Evolutionary conservation across 257 asterid species (phyloP).

Genomic region (Henckelia pumila): DNA sequence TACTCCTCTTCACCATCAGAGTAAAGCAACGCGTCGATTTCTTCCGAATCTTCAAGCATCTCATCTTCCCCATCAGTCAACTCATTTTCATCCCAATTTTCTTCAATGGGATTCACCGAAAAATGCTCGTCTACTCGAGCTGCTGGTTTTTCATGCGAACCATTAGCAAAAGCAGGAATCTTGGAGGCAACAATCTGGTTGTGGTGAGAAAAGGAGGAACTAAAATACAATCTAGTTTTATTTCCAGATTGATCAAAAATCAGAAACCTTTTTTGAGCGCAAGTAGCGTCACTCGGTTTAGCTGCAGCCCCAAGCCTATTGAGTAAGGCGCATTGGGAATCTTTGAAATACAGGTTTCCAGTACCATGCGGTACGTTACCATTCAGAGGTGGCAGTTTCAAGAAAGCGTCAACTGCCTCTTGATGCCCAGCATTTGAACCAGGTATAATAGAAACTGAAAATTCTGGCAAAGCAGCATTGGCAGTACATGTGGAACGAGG

Average conservation of each 20-base stretch:
- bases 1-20: conserved; percentile 54
- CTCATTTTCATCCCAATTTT: conserved; percentile 39
- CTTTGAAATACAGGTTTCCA: conserved; percentile 24
- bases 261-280: conserved; percentile 48
- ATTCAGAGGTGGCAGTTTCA: conserved; percentile 20
- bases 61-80: conserved; percentile 47
- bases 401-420: conserved; percentile 32
- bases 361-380: conserved; percentile 29
- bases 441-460: conserved; percentile 31
- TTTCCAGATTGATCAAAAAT: conserved; percentile 66
- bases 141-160: conserved; percentile 27
- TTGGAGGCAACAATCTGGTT: conserved; percentile 30
- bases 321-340: conserved; percentile 27
- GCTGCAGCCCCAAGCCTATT: conserved; percentile 31
- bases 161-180: conserved; percentile 26
- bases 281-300: conserved; percentile 28
- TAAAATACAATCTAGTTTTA: conserved; percentile 48
- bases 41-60: conserved; percentile 63
- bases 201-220: conserved; percentile 40
- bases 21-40: conserved; percentile 69
- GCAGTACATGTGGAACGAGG: conserved; percentile 32
- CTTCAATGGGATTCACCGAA: conserved; percentile 31
- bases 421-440: conserved; percentile 29
- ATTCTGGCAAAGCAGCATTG: conserved; percentile 34
- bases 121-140: conserved; percentile 27